Base-by-base conservation (phyloP, 2,329 filamentous ascomycete species). In the Alternaria burnsii region DNA sequence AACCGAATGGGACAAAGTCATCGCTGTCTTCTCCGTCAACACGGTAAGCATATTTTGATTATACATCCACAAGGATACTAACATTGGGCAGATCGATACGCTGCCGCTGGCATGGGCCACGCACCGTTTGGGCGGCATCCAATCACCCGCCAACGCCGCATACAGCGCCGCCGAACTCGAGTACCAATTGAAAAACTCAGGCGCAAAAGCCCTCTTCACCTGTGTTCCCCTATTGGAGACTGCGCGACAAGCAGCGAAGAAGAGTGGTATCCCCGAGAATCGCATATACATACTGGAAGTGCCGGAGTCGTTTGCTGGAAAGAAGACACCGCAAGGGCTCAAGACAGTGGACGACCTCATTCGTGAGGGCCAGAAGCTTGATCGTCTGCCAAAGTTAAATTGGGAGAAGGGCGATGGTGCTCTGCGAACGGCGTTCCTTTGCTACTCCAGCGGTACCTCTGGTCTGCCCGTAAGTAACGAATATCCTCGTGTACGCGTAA, bases 381-480 rank as follows among this genome's bases (percentile, higher is more conserved):
- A 85, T 3, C 77, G 82, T 18, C 74, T 91, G 22, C 83, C 87
- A 59, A 79, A 82, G 5, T 74, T 90, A 71, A 82, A 82, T 32
- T 91, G 89, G 89, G 71, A 79, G 42, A 83, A 84, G 60, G 90
- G 90, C 0, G 87, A 91, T 67, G 89, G 88, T 3, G 85, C 85
- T 36, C 86, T 87, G 55, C 88, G 90, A 69, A 88, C 88, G 6
- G 90, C 92, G 0, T 94, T 91, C 73, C 82, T 96, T 44, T 93
- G 90, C 79, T 94, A 92, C 76, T 93, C 90, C 0, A 92, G 89
- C 74, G 91, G 91, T 20, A 94, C 91, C 1, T 93, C 91, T 11
- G 91, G 91, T 3, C 79, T 94, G 38, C 91, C 91, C 16, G 89
- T 91, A 82, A 71, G 65, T 12, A 34, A 18, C 28, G 4, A 83